Evolutionary conservation across 176 grass and related monocot genomes (phyloP), one percentile per base, ranked within the genome.

Genomic region (maize (Zea mays)): DNA sequence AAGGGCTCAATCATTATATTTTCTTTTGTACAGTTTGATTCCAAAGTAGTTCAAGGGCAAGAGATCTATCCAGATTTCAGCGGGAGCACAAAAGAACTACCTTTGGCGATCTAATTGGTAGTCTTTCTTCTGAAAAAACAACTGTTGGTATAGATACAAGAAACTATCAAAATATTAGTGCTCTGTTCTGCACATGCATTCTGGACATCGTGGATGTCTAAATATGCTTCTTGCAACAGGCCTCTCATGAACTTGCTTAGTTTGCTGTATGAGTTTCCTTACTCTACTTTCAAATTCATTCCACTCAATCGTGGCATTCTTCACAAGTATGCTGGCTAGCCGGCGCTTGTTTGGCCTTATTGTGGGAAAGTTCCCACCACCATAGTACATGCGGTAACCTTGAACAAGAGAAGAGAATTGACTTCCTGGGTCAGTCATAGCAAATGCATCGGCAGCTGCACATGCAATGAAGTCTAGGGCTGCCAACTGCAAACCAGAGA

Each of bases 351-450:
- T 99, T 59, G 96, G 96, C 42, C 96, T 84, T 82, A 95, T 81
- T 38, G 96, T 92, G 44, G 92, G 89, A 83, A 95, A 90, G 64
- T 88, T 81, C 43, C 89, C 81, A 68, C 72, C 90, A 54, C 96
- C 96, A n/a, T 92, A 99, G 48, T 95, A 99, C 96, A 98, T 99
- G 33, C 96, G 87, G n/a, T 94, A 90, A 63, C 96, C 96, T 67
- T 93, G 91, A 76, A 99, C 96, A 52, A 99, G 90, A 64, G 90
- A 94, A 6, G 92, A 99, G 27, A 99, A 77, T 75, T 99, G 96
- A 76, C 96, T 99, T 34, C 96, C 92, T 36, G 92, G 77, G 72
- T 99, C 96, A 47, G 96, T 95, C 96, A 99, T 95, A 73, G 96
- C 92, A 90, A 99, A 99, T 79, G 96, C 96, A 79, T 99, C 96